These are phyloP conservation scores for Kondoa malvinella DNA, from an alignment of 768 basidiomycete species.

Conservation along the genomic window DNA sequence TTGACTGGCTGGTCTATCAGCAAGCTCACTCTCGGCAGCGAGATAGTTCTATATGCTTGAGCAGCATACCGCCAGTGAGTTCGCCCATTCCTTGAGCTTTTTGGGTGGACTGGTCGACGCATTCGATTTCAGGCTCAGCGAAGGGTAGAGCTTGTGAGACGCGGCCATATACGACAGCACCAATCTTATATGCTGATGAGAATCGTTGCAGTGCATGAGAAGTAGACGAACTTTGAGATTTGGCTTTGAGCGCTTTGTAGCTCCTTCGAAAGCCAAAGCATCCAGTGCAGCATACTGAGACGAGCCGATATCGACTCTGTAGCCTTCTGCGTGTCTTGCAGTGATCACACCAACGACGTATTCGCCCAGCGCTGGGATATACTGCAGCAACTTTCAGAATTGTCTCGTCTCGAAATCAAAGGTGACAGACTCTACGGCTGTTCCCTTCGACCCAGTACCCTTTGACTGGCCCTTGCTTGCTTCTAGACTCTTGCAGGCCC, in stretches of 20 bases:
- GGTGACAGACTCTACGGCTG: neutral
- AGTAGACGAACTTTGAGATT: constrained; percentile 55
- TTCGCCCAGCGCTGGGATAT: constrained; percentile 76
- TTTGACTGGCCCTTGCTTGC: neutral
- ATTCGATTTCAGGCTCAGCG: constrained; percentile 96
- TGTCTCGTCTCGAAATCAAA: neutral
- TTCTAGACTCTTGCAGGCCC: neutral
- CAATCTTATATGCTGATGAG: constrained; percentile 43
- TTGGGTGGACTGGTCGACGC: constrained; percentile 79
- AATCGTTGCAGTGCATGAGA: neutral
- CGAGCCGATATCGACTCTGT: constrained; percentile 80
- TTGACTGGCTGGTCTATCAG: constrained; percentile 3
- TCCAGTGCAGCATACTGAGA: constrained; percentile 74
- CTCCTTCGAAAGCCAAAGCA: constrained; percentile 84
- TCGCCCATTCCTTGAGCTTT: constrained; percentile 90
- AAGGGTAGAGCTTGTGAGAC: constrained; percentile 88
- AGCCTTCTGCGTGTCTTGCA: constrained; percentile 69
- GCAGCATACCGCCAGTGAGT: constrained; percentile 70
- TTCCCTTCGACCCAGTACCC: neutral
- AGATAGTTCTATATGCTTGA: constrained; percentile 54
- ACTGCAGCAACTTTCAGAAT: constrained; percentile 39
- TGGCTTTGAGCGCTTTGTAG: constrained; percentile 82
- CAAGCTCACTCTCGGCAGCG: constrained; percentile 63
- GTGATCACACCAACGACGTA: constrained; percentile 68
- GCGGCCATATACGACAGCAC: constrained; percentile 74